These are phyloP conservation scores for Cutaneotrichosporon curvatum DNA, from an alignment of 1,284 basidiomycete genomes.

Conservation along the genomic window DNA sequence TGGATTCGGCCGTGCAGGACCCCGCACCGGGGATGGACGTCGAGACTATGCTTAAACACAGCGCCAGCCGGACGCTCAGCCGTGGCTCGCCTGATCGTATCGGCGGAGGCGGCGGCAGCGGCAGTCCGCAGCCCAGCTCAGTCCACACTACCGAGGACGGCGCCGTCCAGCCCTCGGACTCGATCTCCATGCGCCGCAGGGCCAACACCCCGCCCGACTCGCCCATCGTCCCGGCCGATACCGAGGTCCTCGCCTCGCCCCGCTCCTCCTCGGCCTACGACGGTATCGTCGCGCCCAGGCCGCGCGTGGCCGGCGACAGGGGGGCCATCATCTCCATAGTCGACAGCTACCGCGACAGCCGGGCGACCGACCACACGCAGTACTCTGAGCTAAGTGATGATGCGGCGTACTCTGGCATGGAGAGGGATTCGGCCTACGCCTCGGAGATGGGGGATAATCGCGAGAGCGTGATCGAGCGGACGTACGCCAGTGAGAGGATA, in stretches of 20 bases:
- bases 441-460: slow-evolving; percentile 1
- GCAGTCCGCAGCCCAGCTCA: neutral
- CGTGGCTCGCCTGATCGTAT: no score
- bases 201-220: slow-evolving; percentile 4
- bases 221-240: neutral
- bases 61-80: no score
- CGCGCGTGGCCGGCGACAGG: slow-evolving; percentile 8
- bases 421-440: neutral
- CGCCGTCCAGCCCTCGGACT: slow-evolving; percentile 14
- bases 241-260: slow-evolving; percentile 1
- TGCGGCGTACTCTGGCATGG: slow-evolving; percentile 4
- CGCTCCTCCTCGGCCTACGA: slow-evolving; percentile 9
- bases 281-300: slow-evolving; percentile 8
- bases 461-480: slow-evolving; percentile 10
- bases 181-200: slow-evolving; percentile 9
- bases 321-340: slow-evolving; percentile 18
- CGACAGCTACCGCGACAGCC: slow-evolving; percentile 9
- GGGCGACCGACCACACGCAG: neutral
- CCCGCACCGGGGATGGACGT: no score
- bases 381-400: slow-evolving; percentile 9
- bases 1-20: no score
- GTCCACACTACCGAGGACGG: slow-evolving; percentile 6
- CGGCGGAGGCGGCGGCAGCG: no score
- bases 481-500: slow-evolving; percentile 11
- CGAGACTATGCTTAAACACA: no score